Evolutionary conservation across 257 asterid genomes (phyloP).

Genomic region (Galeopsis tetrahit): DNA sequence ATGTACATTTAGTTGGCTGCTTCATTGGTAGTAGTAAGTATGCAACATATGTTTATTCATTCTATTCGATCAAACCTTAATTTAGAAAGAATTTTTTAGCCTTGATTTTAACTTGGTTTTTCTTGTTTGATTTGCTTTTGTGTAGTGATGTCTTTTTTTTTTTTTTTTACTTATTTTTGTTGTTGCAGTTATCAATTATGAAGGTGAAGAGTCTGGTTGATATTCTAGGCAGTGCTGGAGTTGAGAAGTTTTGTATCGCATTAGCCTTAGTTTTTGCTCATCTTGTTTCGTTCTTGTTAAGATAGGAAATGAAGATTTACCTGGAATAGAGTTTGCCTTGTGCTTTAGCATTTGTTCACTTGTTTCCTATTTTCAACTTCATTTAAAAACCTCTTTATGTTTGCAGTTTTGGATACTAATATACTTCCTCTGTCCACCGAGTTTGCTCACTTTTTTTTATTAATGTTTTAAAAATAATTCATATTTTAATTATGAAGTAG

Average conservation of each 20-base stretch:
- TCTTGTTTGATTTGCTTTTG: neutral
- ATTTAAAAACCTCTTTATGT: neutral
- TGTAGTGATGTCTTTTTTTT: neutral
- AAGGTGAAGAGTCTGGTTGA: conserved; percentile 16
- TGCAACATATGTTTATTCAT: neutral
- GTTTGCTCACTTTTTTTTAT: too few species aligned
- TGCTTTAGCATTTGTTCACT: neutral
- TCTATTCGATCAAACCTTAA: neutral
- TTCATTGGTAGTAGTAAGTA: neutral
- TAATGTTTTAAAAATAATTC: too few species aligned
- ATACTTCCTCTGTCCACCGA: neutral
- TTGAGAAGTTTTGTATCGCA: conserved; percentile 5
- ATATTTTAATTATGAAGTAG: too few species aligned
- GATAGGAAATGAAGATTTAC: conserved; percentile 22
- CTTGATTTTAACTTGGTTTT: neutral
- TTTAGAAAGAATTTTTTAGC: neutral
- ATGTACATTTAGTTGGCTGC: neutral
- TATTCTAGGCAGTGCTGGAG: neutral
- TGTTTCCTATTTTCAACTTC: neutral
- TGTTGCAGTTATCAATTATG: conserved; percentile 15
- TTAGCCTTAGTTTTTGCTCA: conserved; percentile 11
- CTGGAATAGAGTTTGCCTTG: neutral
- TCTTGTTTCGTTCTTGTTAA: conserved; percentile 23
- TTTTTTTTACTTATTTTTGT: neutral
- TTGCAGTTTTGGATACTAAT: neutral